Base-by-base conservation (phyloP, 2,329 filamentous ascomycete genomes). In the Talaromyces marneffei region DNA sequence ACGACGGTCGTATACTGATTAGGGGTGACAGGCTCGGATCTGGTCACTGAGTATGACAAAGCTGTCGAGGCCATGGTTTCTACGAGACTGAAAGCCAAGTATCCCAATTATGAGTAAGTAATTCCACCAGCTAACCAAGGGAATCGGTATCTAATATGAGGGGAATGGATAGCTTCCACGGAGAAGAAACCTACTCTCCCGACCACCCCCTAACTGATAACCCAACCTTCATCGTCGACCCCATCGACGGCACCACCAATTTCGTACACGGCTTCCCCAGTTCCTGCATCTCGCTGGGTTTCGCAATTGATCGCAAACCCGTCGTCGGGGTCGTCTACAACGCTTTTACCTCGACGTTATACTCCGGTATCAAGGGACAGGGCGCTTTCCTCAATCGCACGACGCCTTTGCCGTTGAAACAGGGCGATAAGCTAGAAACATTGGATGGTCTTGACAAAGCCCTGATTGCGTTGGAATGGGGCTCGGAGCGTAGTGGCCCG, bases 161-260 rank as follows among this genome's bases (percentile, higher is more conserved):
- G 27, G 42, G 20, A 39, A 29, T 18, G n/a, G 65, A 55, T 61
- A 77, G 74, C 40, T 83, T 84, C 70, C 80, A 84, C 72, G 82
- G 83, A 64, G 83, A 84, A 68, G 84, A 87, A 68, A 86, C 84
- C 2, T 86, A 87, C 72, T 75, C 81, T 53, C 79, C 82, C 1
- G 79, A 80, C 31, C 77, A 77, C 66, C 74, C 69, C n/a, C 75
- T 87, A 50, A 82, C 79, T 0, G 62, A 76, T 25, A 74, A 73
- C 1, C 84, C 85, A 3, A 87, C 85, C 2, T 86, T 87, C 73
- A 78, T 87, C 62, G 80, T 84, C 63, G 85, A 87, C 68, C 85
- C 85, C 4, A 86, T 87, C 56, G 85, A 87, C 70, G 85, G 85
- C 56, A 87, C 85, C 2, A 83, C 83, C 27, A 87, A 87, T 72